These are phyloP conservation scores for Apiospora hydei DNA, from an alignment of 2,329 filamentous ascomycete species.

Conservation along the genomic window DNA sequence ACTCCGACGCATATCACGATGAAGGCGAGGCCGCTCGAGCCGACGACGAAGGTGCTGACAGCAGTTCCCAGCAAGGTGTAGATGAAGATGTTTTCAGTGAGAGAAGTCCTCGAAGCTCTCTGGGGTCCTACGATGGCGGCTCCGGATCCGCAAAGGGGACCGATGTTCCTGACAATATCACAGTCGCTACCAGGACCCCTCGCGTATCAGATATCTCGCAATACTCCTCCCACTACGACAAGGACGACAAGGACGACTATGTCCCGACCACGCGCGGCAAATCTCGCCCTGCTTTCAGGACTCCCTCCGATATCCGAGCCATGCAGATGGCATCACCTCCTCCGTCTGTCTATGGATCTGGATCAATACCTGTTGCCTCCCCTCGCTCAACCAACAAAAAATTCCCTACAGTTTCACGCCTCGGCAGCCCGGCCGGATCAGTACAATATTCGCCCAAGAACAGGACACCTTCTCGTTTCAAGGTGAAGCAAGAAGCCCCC, in stretches of 20 bases:
- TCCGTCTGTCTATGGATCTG: conserved; percentile 52
- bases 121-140: conserved; percentile 56
- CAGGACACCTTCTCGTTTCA: conserved; percentile 63
- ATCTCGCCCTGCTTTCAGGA: conserved; percentile 71
- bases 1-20: conserved; percentile 36
- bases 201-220: conserved; percentile 61
- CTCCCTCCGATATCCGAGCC: conserved; percentile 72
- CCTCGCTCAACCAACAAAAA: conserved; percentile 61
- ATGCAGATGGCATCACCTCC: conserved; percentile 76
- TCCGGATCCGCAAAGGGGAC: conserved; percentile 41
- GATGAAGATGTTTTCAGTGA: conserved; percentile 68
- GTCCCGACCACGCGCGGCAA: conserved; percentile 64
- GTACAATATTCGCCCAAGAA: conserved; percentile 63
- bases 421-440: conserved; percentile 62
- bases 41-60: conserved; percentile 48
- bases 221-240: conserved; percentile 39
- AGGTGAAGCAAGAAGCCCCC: conserved; percentile 64
- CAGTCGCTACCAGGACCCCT: conserved; percentile 46
- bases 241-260: conserved; percentile 54
- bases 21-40: conserved; percentile 35
- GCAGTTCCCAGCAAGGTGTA: conserved; percentile 58
- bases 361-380: conserved; percentile 49
- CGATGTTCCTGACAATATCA: conserved; percentile 41
- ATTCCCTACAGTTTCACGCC: conserved; percentile 59
- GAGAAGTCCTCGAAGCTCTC: conserved; percentile 62